phyloP scores from a whole-genome alignment of 495 filamentous ascomycete species.

The Coniosporium apollinis region DNA sequence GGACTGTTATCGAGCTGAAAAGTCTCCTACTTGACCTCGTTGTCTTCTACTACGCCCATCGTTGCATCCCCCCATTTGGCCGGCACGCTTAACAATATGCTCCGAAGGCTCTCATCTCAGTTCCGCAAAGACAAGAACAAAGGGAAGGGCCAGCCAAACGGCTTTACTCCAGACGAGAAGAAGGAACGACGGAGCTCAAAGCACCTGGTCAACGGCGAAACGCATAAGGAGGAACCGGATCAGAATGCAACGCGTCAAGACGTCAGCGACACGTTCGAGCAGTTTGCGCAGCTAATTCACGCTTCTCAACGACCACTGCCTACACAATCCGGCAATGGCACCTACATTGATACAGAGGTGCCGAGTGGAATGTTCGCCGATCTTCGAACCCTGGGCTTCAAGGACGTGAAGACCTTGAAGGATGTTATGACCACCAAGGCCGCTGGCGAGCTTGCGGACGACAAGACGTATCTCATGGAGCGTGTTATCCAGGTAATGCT shows the following conservation, averaged over 20 bases:
- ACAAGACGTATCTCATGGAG: conserved; percentile 43
- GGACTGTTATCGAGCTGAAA: too few relatives aligned
- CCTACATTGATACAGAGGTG: conserved; percentile 32
- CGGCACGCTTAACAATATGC: not conserved
- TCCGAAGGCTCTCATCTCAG: not conserved
- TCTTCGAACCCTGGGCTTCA: conserved; percentile 42
- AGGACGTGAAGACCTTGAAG: conserved; percentile 38
- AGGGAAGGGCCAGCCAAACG: not conserved
- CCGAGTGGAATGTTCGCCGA: conserved; percentile 45
- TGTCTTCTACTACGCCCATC: too few relatives aligned
- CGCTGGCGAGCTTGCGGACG: conserved; percentile 42
- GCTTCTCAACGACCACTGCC: conserved; percentile 49
- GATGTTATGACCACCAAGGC: conserved; percentile 35
- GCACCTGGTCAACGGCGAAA: not conserved
- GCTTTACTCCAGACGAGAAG: not conserved
- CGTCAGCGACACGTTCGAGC: conserved; percentile 35
- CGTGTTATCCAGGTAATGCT: conserved; percentile 6
- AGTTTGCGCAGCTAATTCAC: conserved; percentile 47
- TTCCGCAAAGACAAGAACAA: not conserved
- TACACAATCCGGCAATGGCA: conserved; percentile 46
- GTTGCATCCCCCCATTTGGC: too few relatives aligned
- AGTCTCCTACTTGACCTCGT: too few relatives aligned
- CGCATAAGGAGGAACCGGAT: conserved; percentile 12
- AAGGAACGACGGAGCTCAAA: conserved; percentile 4
- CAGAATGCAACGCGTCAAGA: conserved; percentile 22